Base-by-base conservation (phyloP, 2,329 filamentous ascomycete species). In the Dactylellina drechsleri region DNA sequence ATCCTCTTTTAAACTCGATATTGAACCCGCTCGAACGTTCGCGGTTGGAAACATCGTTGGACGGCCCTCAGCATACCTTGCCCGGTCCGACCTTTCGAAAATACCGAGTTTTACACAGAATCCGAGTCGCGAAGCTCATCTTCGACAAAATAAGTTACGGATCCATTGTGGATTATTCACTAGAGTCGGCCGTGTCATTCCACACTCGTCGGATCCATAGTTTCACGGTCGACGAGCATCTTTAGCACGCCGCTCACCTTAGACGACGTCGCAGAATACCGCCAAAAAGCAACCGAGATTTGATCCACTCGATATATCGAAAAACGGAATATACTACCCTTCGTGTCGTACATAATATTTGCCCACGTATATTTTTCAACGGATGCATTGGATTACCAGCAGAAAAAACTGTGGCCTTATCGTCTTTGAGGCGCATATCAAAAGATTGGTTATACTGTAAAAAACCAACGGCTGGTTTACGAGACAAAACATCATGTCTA, bases 401-500 rank as follows among this genome's bases (percentile, higher is more conserved):
- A 3, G 7, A 12, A 54, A 18, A 6, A 62, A 12, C 18, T 43
- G 23, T 36, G 18, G 36, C 23, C 20, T 54, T 28, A 49, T 66
- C 43, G 45, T 62, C 31, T 54, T 45, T 16, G n/a, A 36, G 57
- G 28, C 47, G 56, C n/a, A 47, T 43, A 62, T 47, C 26, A 28
- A 28, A 28, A 28, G 26, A 28, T 28, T 28, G 26, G 26, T 28
- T 28, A 28, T 28, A 28, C 26, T 28, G 3, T 28, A 7, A 7
- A 7, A 3, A 28, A 28, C 26, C 26, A 28, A 28, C 26, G 26
- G 26, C 26, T 28, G 26, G 26, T 40, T 31, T 26, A 53, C 31
- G 59, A 50, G n/a, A 15, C 52, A 40, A 36, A 57, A 56, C 31
- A 74, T 7, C n/a, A 76, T 76, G 72, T 70, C 72, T 26, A 60